Evolutionary conservation across 2,329 filamentous ascomycete species (phyloP), one percentile per base, ranked within the genome.

Genomic region (Annulohypoxylon truncatum): DNA sequence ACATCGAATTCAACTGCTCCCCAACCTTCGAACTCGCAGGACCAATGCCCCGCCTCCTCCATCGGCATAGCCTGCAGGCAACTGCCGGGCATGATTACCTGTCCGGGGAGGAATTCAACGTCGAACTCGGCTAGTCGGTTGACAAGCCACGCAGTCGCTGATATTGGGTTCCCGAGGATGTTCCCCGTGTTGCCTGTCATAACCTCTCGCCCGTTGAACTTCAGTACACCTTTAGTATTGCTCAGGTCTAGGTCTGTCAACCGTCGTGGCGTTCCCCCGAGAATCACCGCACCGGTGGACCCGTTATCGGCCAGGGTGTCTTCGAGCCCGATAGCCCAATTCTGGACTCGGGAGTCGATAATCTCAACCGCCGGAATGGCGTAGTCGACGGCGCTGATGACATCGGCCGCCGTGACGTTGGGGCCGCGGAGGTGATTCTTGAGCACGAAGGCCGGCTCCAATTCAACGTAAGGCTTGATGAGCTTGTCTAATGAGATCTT

Each of bases 311-410:
- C 73, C 3, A 75, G 61, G 0, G 74, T 76, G 52, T 75, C 73
- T 52, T 66, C 63, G 7, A 74, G 67, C 65, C 73, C 73, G 75
- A 52, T 74, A 74, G 66, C 67, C 73, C 73, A 76, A 47, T 74
- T 55, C 55, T 73, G 67, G 2, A 73, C 73, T 10, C 74, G 66
- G 2, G 72, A 76, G 57, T 76, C 74, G 28, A 74, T 74, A 40
- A 76, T 74, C 68, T 75, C 74, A 13, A 76, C 67, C 8, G 73
- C 74, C 3, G 74, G 74, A 8, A 76, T 61, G 33, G 69, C 72
- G 40, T 75, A 76, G 57, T 76, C 74, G 13, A 74, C 67, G 24
- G 71, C 74, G 51, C 68, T 73, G 55, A 74, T 72, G 24, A 76
- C 72, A 40, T 76, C 74, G 13, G 72, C 74, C 6, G 74, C 67